Percentiles rank a stretch among this genome's conserved stretches.
These are phyloP conservation scores for Boletus semigastroideus DNA, from an alignment of 1,284 basidiomycete genomes.

Conservation along the genomic window DNA sequence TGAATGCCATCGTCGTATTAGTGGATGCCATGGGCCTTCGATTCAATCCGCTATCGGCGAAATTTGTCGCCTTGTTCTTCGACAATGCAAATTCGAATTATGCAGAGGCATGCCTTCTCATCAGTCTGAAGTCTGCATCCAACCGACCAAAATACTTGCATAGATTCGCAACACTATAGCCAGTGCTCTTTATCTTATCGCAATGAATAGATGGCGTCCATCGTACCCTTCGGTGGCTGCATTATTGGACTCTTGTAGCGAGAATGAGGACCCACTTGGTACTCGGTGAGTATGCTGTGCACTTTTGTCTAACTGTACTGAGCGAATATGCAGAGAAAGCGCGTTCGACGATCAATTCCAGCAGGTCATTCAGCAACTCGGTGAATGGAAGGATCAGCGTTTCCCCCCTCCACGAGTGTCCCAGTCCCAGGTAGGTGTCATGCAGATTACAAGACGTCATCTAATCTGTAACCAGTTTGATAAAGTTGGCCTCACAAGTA, in stretches of 20 bases:
- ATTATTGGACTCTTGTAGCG: constrained; percentile 65
- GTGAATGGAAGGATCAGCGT: constrained; percentile 70
- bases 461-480: constrained; percentile 61
- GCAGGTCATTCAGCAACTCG: constrained; percentile 56
- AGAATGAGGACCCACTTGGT: constrained; percentile 63
- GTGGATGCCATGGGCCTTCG: constrained; percentile 59
- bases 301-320: background rate
- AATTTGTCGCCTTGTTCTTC: constrained; percentile 73
- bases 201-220: constrained; percentile 71
- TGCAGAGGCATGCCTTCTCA: constrained; percentile 61
- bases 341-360: constrained; percentile 57
- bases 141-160: constrained; percentile 3
- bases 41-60: constrained; percentile 66
- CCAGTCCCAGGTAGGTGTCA: constrained; percentile 58
- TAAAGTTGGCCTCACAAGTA: constrained; percentile 78
- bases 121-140: background rate
- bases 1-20: constrained; percentile 59
- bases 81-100: constrained; percentile 78
- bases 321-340: constrained; percentile 45
- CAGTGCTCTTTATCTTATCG: constrained; percentile 64
- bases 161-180: constrained; percentile 76
- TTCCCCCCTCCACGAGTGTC: constrained; percentile 82
- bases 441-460: background rate
- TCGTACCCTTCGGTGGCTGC: constrained; percentile 65
- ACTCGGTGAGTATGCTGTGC: constrained; percentile 44